Percentiles rank a stretch among this genome's conserved stretches.
Evolutionary conservation across 768 basidiomycete genomes (phyloP).

Genomic region (Tricholoma hemisulphureum): DNA sequence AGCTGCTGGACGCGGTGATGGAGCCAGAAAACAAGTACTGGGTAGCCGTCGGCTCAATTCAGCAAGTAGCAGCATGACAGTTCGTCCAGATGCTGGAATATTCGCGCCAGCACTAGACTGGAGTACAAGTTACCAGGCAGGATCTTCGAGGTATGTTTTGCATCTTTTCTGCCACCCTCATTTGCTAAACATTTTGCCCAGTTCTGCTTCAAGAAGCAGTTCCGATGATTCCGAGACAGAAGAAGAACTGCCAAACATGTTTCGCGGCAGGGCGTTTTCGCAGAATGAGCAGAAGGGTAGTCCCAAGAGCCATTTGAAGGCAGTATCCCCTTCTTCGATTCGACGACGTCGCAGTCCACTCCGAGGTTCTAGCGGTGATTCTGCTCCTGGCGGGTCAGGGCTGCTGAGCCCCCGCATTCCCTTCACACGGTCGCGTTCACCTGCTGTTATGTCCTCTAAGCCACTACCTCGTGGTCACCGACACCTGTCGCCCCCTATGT

Average conservation of each 20-base stretch:
- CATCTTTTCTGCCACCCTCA: neutral
- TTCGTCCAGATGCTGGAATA: conserved; percentile 21
- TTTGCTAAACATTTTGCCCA: conserved; percentile 17
- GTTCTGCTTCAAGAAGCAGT: conserved; percentile 51
- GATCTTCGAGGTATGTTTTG: conserved; percentile 66
- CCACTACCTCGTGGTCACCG: conserved; percentile 27
- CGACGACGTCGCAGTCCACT: conserved; percentile 31
- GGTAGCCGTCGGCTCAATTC: conserved; percentile 37
- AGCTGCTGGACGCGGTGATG: conserved; percentile 50
- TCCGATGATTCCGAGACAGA: conserved; percentile 62
- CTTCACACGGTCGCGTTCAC: conserved; percentile 76
- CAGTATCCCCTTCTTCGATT: conserved; percentile 26
- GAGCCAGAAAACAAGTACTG: conserved; percentile 35
- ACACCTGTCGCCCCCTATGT: conserved; percentile 43
- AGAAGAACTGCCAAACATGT: conserved; percentile 37
- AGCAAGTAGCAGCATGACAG: conserved; percentile 18
- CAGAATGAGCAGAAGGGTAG: conserved; percentile 24
- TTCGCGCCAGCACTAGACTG: conserved; percentile 49
- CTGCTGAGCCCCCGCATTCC: conserved; percentile 38
- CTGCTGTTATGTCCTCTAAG: conserved; percentile 45
- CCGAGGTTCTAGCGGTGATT: conserved; percentile 40
- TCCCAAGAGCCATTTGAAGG: conserved; percentile 23
- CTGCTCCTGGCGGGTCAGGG: conserved; percentile 30
- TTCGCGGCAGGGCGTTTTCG: conserved; percentile 45
- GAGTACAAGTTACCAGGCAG: conserved; percentile 87